Conservation (phyloP, 805 yeast species). For the Metschnikowia matae region DNA sequence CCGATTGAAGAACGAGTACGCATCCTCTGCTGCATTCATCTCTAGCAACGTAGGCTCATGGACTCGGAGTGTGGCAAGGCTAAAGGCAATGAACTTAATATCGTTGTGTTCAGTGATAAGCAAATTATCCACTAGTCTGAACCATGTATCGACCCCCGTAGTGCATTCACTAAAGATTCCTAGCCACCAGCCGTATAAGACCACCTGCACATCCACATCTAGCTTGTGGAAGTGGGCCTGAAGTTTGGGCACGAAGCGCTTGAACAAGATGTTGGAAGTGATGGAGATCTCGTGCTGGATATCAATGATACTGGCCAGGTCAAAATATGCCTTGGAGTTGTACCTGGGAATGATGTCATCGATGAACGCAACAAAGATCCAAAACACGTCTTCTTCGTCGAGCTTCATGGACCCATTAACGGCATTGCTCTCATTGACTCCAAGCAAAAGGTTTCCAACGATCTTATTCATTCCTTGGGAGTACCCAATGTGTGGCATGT, state of each 20-base stretch:
- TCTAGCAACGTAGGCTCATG: slow-evolving; percentile 30
- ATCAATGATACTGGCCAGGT: slow-evolving; percentile 14
- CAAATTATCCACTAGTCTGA: slow-evolving; percentile 49
- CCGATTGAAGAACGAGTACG: slow-evolving; percentile 24
- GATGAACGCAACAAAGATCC: slow-evolving; percentile 47
- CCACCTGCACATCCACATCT: slow-evolving; percentile 44
- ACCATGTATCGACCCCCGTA: slow-evolving; percentile 48
- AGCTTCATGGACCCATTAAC: slow-evolving; percentile 8
- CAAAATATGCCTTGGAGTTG: slow-evolving; percentile 18
- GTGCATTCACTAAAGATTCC: slow-evolving; percentile 48
- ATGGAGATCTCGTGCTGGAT: slow-evolving; percentile 41
- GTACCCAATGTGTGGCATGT: slow-evolving; percentile 49
- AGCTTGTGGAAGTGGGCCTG: slow-evolving; percentile 29
- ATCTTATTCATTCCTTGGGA: slow-evolving; percentile 61
- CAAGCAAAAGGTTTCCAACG: slow-evolving; percentile 47
- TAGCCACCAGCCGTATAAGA: slow-evolving; percentile 56
- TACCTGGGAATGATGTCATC: slow-evolving; percentile 48
- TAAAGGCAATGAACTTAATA: slow-evolving; percentile 30
- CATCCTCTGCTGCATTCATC: slow-evolving; percentile 24
- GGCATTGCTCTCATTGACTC: slow-evolving; percentile 21
- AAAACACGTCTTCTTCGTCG: slow-evolving; percentile 48
- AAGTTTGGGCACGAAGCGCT: slow-evolving; percentile 38
- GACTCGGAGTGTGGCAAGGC: slow-evolving; percentile 34
- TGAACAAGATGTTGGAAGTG: slow-evolving; percentile 29
- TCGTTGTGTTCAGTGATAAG: slow-evolving; percentile 30